Percentiles rank a stretch among this genome's conserved stretches.
These are phyloP conservation scores for Rhinocladiella similis DNA, from an alignment of 2,329 filamentous ascomycete species.

Conservation along the genomic window DNA sequence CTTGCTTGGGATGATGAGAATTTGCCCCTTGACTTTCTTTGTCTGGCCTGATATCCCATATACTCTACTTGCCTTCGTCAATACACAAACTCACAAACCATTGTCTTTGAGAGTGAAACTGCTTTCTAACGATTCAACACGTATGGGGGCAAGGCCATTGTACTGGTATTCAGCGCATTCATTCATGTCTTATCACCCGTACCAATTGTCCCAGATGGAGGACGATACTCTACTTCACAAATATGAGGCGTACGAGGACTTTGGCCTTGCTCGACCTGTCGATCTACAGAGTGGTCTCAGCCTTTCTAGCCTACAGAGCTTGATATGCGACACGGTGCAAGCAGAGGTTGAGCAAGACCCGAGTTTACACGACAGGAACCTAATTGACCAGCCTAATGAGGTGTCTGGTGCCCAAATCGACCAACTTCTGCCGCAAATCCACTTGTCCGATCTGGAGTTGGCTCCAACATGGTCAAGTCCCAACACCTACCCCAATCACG, in stretches of 20 bases:
- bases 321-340: neutral
- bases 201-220: neutral
- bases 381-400: conserved; percentile 1
- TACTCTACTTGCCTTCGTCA: neutral
- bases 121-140: neutral
- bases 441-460: conserved; percentile 16
- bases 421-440: conserved; percentile 11
- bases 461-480: conserved; percentile 7
- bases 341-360: neutral
- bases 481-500: conserved; percentile 3
- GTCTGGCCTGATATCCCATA: conserved; percentile 4
- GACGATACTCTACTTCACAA: conserved; percentile 4
- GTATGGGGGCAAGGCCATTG: neutral
- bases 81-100: conserved; percentile 1
- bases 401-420: neutral
- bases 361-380: neutral
- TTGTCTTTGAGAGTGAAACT: neutral
- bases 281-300: conserved; percentile 8
- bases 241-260: conserved; percentile 3
- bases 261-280: neutral
- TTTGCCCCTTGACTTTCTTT: conserved; percentile 8
- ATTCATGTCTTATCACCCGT: conserved; percentile 1
- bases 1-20: conserved; percentile 18
- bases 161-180: neutral
- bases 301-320: conserved; percentile 8